Evolutionary conservation across 768 basidiomycete species (phyloP), one percentile per base, ranked within the genome.

Genomic region (Tricholoma bakamatsutake): DNA sequence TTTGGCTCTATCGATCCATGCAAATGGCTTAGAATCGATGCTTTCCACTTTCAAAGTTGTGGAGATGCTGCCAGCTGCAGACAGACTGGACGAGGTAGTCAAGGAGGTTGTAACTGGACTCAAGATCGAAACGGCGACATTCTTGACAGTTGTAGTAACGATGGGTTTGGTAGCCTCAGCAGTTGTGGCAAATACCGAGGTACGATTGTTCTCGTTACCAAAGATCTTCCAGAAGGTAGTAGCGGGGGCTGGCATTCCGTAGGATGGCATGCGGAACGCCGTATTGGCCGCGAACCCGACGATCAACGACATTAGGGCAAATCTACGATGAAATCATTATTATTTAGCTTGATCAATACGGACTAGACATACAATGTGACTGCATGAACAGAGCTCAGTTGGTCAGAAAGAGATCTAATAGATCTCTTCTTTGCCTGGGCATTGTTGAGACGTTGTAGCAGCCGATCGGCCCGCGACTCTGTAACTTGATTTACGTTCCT

Each of bases 301-400:
- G n/a, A 89, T 75, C 37, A 90, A 73, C 37, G 86, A 86, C 59
- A 90, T 70, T 48, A 90, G 66, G 0, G 87, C 84, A 57, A 90
- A 78, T 48, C 88, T 90, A 59, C n/a, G 5, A 55, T 24, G 24
- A 24, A 6, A 61, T 21, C 56, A 17, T 47, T 37, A 47, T 27
- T 50, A 40, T 59, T 52, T 33, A 52, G 11, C 46, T 62, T 61
- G 46, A 57, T 42, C 37, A 54, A 33, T 43, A 28, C 55, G 64
- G 8, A 40, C 53, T 52, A 40, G 49, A 69, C 84, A n/a, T 73
- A 89, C 88, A 90, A 71, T 18, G 85, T 87, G 48, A 85, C 73
- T 34, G 85, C 76, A 62, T 84, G 81, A 47, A 77, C 73, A 24
- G 83, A 75, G 50, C 73, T 74, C n/a, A 79, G 67, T 56, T 77